Conservation (phyloP, 139 green algal species). For the Trebouxia sp. region DNA sequence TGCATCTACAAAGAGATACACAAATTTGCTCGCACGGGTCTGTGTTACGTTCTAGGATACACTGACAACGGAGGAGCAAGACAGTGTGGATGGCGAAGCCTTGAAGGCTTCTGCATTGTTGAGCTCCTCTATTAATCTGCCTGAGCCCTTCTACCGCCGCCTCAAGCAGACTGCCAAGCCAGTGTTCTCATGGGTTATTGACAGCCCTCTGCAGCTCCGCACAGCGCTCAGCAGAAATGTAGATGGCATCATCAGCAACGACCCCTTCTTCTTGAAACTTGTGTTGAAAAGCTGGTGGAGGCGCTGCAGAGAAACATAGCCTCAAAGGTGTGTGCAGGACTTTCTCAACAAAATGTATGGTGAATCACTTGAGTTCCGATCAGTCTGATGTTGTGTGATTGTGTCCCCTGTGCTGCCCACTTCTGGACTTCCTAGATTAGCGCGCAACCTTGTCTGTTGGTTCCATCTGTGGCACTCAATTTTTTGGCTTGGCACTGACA, state of each 20-base stretch:
- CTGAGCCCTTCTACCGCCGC: conserved; percentile 18
- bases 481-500: too few relatives aligned
- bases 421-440: too few relatives aligned
- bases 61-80: not conserved
- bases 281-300: conserved; percentile 39
- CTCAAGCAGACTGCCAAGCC: conserved; percentile 26
- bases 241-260: conserved; percentile 37
- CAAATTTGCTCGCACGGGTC: too few relatives aligned
- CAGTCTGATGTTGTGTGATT: too few relatives aligned
- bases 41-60: not conserved
- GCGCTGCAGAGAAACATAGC: conserved; percentile 38
- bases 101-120: conserved; percentile 35
- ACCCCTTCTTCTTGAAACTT: conserved; percentile 7
- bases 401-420: too few relatives aligned
- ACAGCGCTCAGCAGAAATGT: conserved; percentile 29
- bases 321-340: too few relatives aligned
- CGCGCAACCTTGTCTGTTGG: too few relatives aligned
- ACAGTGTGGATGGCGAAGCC: not conserved
- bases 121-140: conserved; percentile 39
- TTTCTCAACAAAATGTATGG: too few relatives aligned
- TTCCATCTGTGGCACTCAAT: too few relatives aligned
- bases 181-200: conserved; percentile 33
- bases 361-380: too few relatives aligned
- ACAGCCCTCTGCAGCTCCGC: conserved; percentile 27
- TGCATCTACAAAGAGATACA: too few relatives aligned